phyloP scores from a whole-genome alignment of 768 basidiomycete species.

The Tricholoma flavovirens region DNA sequence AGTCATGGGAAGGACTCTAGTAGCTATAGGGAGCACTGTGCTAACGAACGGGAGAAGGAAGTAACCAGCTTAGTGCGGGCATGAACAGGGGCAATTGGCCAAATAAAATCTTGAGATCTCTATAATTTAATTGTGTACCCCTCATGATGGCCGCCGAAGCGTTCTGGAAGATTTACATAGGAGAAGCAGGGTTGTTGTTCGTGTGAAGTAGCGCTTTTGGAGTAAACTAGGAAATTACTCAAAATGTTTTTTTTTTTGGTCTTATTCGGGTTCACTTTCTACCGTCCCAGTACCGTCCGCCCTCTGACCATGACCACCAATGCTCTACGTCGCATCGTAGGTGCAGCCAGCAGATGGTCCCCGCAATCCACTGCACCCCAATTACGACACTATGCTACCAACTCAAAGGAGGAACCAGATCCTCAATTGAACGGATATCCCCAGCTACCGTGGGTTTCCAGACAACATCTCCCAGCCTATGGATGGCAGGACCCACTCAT shows the following conservation, averaged over 20 bases:
- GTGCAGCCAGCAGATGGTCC: constrained; percentile 18
- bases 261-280: constrained; percentile 1
- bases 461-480: constrained; percentile 54
- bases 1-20: constrained; percentile 15
- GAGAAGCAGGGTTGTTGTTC: constrained; percentile 10
- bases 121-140: constrained; percentile 16
- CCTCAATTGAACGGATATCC: constrained; percentile 74
- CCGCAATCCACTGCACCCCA: constrained; percentile 4
- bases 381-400: constrained; percentile 27
- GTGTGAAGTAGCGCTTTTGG: constrained; percentile 12
- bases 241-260: no score
- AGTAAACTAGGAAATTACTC: background rate
- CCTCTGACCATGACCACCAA: constrained; percentile 30
- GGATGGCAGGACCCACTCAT: constrained; percentile 77
- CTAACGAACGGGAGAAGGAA: constrained; percentile 12
- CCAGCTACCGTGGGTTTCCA: constrained; percentile 58
- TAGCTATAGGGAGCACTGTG: constrained; percentile 4
- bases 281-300: background rate
- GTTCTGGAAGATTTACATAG: constrained; percentile 7
- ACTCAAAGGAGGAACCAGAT: constrained; percentile 37
- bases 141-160: constrained; percentile 24
- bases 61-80: constrained; percentile 8
- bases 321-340: constrained; percentile 34
- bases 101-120: constrained; percentile 13
- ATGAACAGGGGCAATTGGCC: constrained; percentile 2